Evolutionary conservation across 305 asterid genomes (phyloP), one percentile per base, ranked within the genome.

Genomic region (Petunia hybrid): DNA sequence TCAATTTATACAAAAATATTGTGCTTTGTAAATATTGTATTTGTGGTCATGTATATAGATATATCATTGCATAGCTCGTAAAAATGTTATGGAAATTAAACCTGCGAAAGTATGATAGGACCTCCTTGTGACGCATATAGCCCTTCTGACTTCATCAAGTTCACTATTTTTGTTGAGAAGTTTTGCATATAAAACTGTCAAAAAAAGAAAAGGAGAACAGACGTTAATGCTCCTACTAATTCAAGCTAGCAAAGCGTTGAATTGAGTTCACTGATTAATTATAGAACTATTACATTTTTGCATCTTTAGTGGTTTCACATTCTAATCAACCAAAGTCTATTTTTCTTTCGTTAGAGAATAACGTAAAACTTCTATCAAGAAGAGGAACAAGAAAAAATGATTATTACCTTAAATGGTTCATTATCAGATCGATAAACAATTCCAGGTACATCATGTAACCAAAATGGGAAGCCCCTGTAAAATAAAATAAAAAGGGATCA

Each of bases 51-150:
- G 31, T 22, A 22, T 22, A 22, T 53, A 10, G n/a, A 12, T 1
- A 53, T 53, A 1, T 12, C 59, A 53, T 53, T 5, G 59, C n/a
- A 53, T 12, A 16, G 59, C 16, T 12, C 59, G 2, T 31, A 7
- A 60, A 39, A 22, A 60, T 61, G 4, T 59, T 59, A 41, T 39
- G 9, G 35, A 41, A 8, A 2, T 16, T 43, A 3, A 40, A 95
- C 99, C 97, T 95, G 99, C 42, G 95, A 89, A 5, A 95, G 89
- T 80, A 95, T 88, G 62, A 95, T 93, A 1, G 99, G 99, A 14
- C 99, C 99, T 42, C 98, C 99, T 80, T 91, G 97, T 77, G 99
- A 90, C 48, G 97, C 97, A 77, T 77, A 95, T 73, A 95, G 61
- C 1, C 88, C 85, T 88, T 93, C 94, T 14, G 92, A 87, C 85